Evolutionary conservation across 768 basidiomycete species (phyloP).

Genomic region (Naematelia aurantialba): DNA sequence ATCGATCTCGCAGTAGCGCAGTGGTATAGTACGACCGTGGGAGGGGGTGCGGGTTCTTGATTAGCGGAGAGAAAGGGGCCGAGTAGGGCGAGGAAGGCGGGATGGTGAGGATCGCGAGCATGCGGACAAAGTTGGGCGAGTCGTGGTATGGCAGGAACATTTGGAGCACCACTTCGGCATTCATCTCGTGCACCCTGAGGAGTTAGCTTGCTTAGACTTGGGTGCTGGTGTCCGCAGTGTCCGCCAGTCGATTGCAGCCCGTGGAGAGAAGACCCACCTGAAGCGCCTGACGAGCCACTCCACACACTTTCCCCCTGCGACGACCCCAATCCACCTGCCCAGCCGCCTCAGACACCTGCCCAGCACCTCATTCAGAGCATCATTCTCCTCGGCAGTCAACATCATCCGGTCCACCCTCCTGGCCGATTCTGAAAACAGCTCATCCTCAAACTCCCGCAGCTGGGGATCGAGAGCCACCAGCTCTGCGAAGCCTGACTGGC

Average conservation of each 20-base stretch:
- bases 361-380: conserved; percentile 62
- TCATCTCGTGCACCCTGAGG: conserved; percentile 84
- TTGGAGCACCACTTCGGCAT: conserved; percentile 69
- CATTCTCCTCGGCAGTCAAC: conserved; percentile 61
- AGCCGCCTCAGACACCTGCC: conserved; percentile 64
- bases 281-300: conserved; percentile 95
- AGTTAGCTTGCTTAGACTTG: conserved; percentile 6
- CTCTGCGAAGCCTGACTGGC: conserved; percentile 70
- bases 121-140: conserved; percentile 87
- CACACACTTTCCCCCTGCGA: conserved; percentile 73
- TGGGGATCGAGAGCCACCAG: conserved; percentile 62
- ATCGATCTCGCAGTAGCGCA: conserved; percentile 55
- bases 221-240: not conserved
- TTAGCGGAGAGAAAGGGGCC: conserved; percentile 50
- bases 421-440: conserved; percentile 74
- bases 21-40: conserved; percentile 71
- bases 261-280: conserved; percentile 57
- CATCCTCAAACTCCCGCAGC: conserved; percentile 63
- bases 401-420: conserved; percentile 75
- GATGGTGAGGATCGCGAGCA: conserved; percentile 70
- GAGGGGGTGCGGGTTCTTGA: conserved; percentile 71
- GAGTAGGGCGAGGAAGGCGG: conserved; percentile 30
- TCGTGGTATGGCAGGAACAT: conserved; percentile 94
- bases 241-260: not conserved
- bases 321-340: conserved; percentile 75